Percentiles rank a stretch among this genome's conserved stretches.
phyloP scores from a whole-genome alignment of 495 filamentous ascomycete species.

The Elasticomyces elasticus region DNA sequence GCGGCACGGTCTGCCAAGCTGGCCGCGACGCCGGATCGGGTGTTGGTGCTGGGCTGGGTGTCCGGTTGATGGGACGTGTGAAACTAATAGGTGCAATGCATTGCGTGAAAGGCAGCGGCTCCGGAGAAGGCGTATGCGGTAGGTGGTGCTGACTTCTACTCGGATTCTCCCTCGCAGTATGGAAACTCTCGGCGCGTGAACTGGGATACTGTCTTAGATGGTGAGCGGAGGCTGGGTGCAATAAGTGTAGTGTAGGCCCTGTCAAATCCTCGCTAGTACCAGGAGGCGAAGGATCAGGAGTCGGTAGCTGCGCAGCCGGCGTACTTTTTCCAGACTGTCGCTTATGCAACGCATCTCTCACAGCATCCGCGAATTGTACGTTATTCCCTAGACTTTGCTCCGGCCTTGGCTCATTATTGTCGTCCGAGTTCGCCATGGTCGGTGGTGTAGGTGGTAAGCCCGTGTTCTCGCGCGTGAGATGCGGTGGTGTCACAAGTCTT shows the following conservation, averaged over 20 bases:
- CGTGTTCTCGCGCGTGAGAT: neutral
- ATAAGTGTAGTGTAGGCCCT: slow-evolving; percentile 3
- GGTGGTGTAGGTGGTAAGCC: slow-evolving; percentile 24
- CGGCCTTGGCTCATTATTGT: neutral
- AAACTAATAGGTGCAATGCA: neutral
- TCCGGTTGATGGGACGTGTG: neutral
- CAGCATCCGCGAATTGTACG: slow-evolving; percentile 15
- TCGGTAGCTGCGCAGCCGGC: slow-evolving; percentile 24
- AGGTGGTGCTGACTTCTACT: slow-evolving; percentile 19
- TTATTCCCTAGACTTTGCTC: neutral
- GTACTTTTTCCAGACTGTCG: slow-evolving; percentile 26
- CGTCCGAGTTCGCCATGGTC: slow-evolving; percentile 12
- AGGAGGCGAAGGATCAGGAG: slow-evolving; percentile 32
- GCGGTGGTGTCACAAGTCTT: slow-evolving; percentile 3
- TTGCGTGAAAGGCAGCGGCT: neutral
- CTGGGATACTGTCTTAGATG: slow-evolving; percentile 12
- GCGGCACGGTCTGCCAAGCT: neutral
- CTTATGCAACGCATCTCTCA: slow-evolving; percentile 16
- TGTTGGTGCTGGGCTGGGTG: neutral
- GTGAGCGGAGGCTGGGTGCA: neutral
- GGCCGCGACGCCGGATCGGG: neutral
- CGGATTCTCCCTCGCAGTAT: slow-evolving; percentile 30
- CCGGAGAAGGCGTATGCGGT: slow-evolving; percentile 2
- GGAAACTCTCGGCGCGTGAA: slow-evolving; percentile 32
- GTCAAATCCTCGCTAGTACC: slow-evolving; percentile 22